Evolutionary conservation across 352 stramenopile genomes (phyloP), one percentile per base, ranked within the genome.

Genomic region (Pythium plurisporium): DNA sequence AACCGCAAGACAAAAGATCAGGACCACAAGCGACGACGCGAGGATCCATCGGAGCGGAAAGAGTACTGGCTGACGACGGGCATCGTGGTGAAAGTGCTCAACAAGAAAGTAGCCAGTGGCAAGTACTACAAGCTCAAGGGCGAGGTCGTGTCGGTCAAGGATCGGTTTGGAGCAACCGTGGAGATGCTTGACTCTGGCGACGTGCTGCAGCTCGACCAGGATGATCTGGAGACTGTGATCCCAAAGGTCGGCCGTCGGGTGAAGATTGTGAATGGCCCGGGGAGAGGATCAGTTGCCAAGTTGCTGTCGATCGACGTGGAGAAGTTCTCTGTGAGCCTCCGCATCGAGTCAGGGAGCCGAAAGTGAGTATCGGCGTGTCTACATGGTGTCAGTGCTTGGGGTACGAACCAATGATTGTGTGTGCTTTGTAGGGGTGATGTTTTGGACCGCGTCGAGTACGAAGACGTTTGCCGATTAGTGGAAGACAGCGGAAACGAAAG

Each of bases 11-110:
- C 41, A 1, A 54, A 19, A 45, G 33, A 62, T 10, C 43, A 36
- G 19, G 20, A 60, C 2, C 40, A 65, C 62, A 34, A 74, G 82
- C 55, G 69, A 68, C 41, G 64, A 59, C 41, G 71, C 69, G 45
- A 87, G 70, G 59, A 85, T 73, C 44, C 82, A 51, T 40, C 71
- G 4, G 59, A 59, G 15, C 56, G 82, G 19, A 86, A 92, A 34
- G 89, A 97, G 42, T 81, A 97, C 65, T 99, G 96, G 96, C 56
- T 99, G 30, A 71, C 81, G 2, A 79, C 63, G 29, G 78, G 86
- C 25, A 98, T 98, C 57, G 65, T 98, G 4, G 94, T 99, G 25
- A 97, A 98, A 56, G 79, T 98, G 34, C 84, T 96, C 54, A 97
- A 97, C 62, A 97, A 97, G 70, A 92, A 89, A 31, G 67, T 98